Evolutionary conservation across 257 asterid genomes (phyloP), one percentile per base, ranked within the genome.

Genomic region (Gentiana macrophylla): DNA sequence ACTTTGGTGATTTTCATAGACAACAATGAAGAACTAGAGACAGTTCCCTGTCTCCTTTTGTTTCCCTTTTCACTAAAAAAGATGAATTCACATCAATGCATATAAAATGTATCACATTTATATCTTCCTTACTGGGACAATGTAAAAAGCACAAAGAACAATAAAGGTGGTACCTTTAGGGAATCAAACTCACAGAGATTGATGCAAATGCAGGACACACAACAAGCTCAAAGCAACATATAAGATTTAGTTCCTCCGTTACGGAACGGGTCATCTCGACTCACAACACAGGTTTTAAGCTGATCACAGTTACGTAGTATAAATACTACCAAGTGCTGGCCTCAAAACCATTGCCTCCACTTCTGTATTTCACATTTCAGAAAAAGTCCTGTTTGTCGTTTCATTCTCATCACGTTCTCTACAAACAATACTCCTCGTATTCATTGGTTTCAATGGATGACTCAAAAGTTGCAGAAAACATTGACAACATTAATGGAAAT

Each of bases 131-230:
- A 24, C 24, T 24, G 24, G 24, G 24, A 24, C 24, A 24, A 24
- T 24, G 24, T 24, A 24, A 24, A 24, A 24, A 24, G 24, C 24
- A 24, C 24, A 24, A 24, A 24, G 24, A 24, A 24, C 24, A 24
- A 24, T 24, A 24, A 24, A 24, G 24, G 24, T 24, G 24, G 24
- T 24, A 24, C 24, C 24, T 24, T 24, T 24, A 24, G 24, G 24
- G 24, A 24, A 24, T 24, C 24, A 24, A 60, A 69, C 90, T 84
- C 66, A 92, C 98, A 65, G 98, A 76, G 56, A 89, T 50, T 11
- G 95, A 88, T 60, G 95, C 94, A 77, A 79, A 92, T 45, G 94
- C 94, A 62, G 97, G 83, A 67, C 70, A 71, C 41, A 83, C 67
- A 50, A 70, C 74, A 48, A 83, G 74, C 38, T 89, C 78, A 68